Conservation (phyloP, 2,329 filamentous ascomycete genomes). For the Clathrospora elynae region DNA sequence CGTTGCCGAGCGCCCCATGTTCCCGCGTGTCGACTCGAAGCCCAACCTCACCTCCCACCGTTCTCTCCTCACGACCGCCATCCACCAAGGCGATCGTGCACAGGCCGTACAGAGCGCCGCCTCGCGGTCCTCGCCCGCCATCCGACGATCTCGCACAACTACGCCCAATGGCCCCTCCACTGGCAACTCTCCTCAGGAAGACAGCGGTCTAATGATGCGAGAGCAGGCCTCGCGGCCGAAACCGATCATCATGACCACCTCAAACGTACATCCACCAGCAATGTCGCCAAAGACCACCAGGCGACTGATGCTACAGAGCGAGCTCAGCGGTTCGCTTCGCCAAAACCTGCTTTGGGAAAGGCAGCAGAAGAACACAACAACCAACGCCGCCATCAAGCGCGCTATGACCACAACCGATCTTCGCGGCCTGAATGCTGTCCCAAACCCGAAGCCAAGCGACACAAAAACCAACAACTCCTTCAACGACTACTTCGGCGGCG, state of each 20-base stretch:
- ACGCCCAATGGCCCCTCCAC: constrained; percentile 71
- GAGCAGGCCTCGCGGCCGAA: constrained; percentile 69
- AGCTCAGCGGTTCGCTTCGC: constrained; percentile 89
- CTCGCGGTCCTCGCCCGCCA: constrained; percentile 59
- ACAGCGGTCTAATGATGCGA: constrained; percentile 64
- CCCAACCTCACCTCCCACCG: constrained; percentile 82
- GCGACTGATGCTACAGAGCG: constrained; percentile 92
- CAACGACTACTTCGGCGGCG: constrained; percentile 73
- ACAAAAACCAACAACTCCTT: constrained; percentile 73
- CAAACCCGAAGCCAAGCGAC: too few species aligned
- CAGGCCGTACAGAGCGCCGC: constrained; percentile 71
- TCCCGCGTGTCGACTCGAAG: constrained; percentile 89
- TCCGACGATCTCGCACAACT: constrained; percentile 65
- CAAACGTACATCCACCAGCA: constrained; percentile 72
- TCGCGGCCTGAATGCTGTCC: constrained; percentile 86
- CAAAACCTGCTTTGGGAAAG: constrained; percentile 94
- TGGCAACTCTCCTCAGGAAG: constrained; percentile 61
- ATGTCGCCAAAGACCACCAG: constrained; percentile 90
- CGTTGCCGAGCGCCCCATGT: constrained; percentile 77
- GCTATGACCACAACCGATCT: constrained; percentile 73
- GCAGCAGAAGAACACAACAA: constrained; percentile 88
- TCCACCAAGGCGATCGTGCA: constrained; percentile 78
- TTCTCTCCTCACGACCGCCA: constrained; percentile 86
- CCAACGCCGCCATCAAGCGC: constrained; percentile 85
- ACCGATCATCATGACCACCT: constrained; percentile 76